Evolutionary conservation across 352 stramenopile genomes (phyloP).

Genomic region (Phytophthora quininea): DNA sequence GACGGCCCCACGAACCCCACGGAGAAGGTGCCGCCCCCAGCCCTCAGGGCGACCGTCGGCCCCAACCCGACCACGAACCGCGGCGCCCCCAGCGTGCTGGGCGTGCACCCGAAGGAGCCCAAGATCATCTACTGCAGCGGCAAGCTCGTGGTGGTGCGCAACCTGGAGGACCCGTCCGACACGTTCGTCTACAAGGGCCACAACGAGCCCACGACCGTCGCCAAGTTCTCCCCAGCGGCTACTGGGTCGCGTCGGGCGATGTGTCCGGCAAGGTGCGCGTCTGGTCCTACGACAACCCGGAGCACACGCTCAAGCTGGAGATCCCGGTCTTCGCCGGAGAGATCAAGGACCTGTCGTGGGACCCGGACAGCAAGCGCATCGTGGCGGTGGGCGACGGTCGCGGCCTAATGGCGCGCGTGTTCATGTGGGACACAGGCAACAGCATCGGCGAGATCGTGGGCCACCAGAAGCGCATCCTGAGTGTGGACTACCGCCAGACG

Average conservation of each 20-base stretch:
- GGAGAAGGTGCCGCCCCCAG: slow-evolving; percentile 64
- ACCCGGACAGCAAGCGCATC: slow-evolving; percentile 95
- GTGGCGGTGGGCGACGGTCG: slow-evolving; percentile 89
- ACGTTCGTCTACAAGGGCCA: slow-evolving; percentile 97
- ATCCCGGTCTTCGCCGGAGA: slow-evolving; percentile 88
- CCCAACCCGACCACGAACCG: slow-evolving; percentile 79
- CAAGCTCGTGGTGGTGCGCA: slow-evolving; percentile 92
- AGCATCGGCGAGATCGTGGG: slow-evolving; percentile 94
- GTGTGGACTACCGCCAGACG: slow-evolving; percentile 92
- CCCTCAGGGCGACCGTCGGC: slow-evolving; percentile 52
- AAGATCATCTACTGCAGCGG: slow-evolving; percentile 93
- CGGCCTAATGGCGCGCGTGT: slow-evolving; percentile 79
- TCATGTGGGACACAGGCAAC: slow-evolving; percentile 98
- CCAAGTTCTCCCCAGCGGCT: slow-evolving; percentile 96
- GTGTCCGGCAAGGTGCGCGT: slow-evolving; percentile 92
- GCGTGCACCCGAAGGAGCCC: slow-evolving; percentile 84
- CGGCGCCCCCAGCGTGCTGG: slow-evolving; percentile 69
- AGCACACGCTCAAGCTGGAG: slow-evolving; percentile 96
- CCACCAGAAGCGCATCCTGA: slow-evolving; percentile 94
- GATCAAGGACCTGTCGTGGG: slow-evolving; percentile 96
- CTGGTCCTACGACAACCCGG: slow-evolving; percentile 97
- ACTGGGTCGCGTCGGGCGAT: slow-evolving; percentile 94
- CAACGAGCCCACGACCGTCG: slow-evolving; percentile 90
- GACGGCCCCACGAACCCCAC: slow-evolving; percentile 62
- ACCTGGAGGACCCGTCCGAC: slow-evolving; percentile 82